phyloP scores from a whole-genome alignment of 2,329 filamentous ascomycete genomes.

The Rutstroemia sp. region DNA sequence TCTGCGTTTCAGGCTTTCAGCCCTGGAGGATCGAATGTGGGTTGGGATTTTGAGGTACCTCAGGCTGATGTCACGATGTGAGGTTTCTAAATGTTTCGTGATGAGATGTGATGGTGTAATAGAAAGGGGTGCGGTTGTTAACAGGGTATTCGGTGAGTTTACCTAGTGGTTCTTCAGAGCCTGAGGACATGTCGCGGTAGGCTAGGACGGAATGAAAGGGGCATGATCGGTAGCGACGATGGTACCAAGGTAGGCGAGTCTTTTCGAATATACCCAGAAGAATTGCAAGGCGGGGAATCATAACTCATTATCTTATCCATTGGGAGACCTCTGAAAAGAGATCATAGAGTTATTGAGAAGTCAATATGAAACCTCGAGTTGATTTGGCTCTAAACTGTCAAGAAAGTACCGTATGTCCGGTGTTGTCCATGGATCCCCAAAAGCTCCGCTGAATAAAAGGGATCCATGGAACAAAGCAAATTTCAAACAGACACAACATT shows the following conservation, averaged over 20 bases:
- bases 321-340: too few relatives aligned
- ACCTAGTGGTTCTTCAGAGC: conserved; percentile 38
- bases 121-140: conserved; percentile 23
- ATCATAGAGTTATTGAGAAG: too few relatives aligned
- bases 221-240: conserved; percentile 43
- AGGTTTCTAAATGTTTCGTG: conserved; percentile 1
- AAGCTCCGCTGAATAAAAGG: too few relatives aligned
- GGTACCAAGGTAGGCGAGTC: conserved; percentile 22
- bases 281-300: too few relatives aligned
- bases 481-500: too few relatives aligned
- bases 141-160: conserved; percentile 7
- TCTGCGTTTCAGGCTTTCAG: not conserved
- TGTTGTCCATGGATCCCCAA: too few relatives aligned
- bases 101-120: conserved; percentile 19
- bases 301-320: too few relatives aligned
- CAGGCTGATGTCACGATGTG: conserved; percentile 9
- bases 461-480: too few relatives aligned
- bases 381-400: too few relatives aligned
- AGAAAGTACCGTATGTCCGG: too few relatives aligned
- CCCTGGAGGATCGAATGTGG: conserved; percentile 4
- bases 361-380: too few relatives aligned
- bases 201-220: conserved; percentile 31
- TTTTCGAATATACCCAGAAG: too few relatives aligned
- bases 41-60: conserved; percentile 14
- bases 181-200: conserved; percentile 35